phyloP scores from a whole-genome alignment of 257 asterid genomes.

The Nicotiana knightiana region DNA sequence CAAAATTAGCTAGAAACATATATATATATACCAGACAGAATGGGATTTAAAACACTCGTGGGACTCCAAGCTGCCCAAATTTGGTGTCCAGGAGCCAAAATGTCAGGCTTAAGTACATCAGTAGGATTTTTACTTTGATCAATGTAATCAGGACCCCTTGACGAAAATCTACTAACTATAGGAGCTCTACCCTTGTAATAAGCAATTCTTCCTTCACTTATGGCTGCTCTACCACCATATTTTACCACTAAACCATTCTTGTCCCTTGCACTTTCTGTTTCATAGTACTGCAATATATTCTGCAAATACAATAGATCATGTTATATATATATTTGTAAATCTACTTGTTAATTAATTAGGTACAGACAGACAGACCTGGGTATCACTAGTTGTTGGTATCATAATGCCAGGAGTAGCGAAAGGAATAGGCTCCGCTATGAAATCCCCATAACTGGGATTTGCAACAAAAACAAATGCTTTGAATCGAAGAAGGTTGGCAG shows the following conservation, averaged over 20 bases:
- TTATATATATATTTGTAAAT: not conserved
- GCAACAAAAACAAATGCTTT: conserved; percentile 72
- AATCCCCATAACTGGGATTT: conserved; percentile 75
- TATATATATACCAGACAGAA: conserved; percentile 46
- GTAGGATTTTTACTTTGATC: conserved; percentile 51
- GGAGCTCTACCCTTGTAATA: conserved; percentile 67
- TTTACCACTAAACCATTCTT: conserved; percentile 31
- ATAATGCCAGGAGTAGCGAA: conserved; percentile 68
- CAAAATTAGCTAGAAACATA: not conserved
- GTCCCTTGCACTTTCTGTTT: conserved; percentile 49
- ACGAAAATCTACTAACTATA: conserved; percentile 75
- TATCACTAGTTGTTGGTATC: conserved; percentile 64
- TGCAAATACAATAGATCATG: not conserved
- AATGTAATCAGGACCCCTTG: conserved; percentile 80
- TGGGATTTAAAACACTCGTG: conserved; percentile 61
- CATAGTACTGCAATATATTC: conserved; percentile 62
- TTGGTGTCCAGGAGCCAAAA: conserved; percentile 92
- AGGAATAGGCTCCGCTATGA: conserved; percentile 85
- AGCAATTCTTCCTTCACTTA: conserved; percentile 81
- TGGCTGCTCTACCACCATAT: conserved; percentile 65
- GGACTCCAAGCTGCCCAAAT: conserved; percentile 99
- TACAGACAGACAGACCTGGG: conserved; percentile 46
- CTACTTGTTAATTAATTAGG: not conserved
- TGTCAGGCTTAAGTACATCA: conserved; percentile 88
- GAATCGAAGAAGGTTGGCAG: conserved; percentile 59